Evolutionary conservation across 192 early-diverging fungal species (phyloP), one percentile per base, ranked within the genome.

Genomic region (Gigaspora rosea): DNA sequence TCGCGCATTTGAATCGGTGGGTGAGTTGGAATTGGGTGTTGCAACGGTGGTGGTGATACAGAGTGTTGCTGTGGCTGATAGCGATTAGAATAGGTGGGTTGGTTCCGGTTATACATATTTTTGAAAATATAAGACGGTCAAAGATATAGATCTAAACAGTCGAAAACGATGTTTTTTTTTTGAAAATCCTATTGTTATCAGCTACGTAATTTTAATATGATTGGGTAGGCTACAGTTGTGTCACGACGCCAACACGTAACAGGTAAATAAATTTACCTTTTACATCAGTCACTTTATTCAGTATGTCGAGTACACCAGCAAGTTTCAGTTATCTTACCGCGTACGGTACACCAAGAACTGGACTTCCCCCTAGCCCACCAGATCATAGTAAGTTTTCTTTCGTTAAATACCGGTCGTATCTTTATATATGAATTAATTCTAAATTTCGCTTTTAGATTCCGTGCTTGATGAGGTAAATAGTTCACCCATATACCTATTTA

Each of bases 1-100:
- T 85, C 83, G 33, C 83, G 82, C 81, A 85, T 85, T 71, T 85
- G 84, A 56, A 89, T 85, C 50, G 88, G 88, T 41, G 88, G 88
- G 80, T 88, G 88, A 47, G 83, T 83, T 46, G 88, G 88, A 4
- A 89, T 86, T 18, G 88, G 88, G 78, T 89, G 88, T 69, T 88
- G 86, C 8, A 89, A 78, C 50, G 88, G 88, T 57, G 88, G 88
- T 51, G 88, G 88, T 22, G 88, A 89, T 8, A 65, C 27, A 68
- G 80, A 66, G 20, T 79, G 75, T 59, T 78, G 76, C 46, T 74
- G 66, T 20, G 35, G 79, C 18, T 33, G 46, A 66, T 66, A 66
- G 18, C 46, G 27, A 22, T 35, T 62, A 32, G 64, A 35, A 47
- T 33, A 41, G 18, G 35, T 66, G 36, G 33, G 33, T 66, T 46